Evolutionary conservation across 495 filamentous ascomycete genomes (phyloP), one percentile per base, ranked within the genome.

Genomic region (Neurospora sp.): DNA sequence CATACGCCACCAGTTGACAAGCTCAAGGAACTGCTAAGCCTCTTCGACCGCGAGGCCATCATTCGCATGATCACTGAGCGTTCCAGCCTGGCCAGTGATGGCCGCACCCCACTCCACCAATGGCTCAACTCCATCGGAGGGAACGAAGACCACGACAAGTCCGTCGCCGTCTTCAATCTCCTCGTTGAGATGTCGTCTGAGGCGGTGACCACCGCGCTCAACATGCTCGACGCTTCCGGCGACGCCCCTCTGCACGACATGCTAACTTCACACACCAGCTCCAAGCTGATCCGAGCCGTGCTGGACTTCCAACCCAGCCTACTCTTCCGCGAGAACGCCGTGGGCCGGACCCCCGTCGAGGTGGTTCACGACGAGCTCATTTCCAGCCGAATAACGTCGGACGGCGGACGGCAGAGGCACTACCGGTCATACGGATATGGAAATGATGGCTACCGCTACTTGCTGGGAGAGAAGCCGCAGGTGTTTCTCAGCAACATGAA

Each of bases 341-440:
- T 90, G 0, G 92, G 92, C 12, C 86, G 85, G 12, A 95, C 92
- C 3, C 89, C 91, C 0, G 80, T 85, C 27, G 92, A 95, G 72
- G 84, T 93, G 46, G 88, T 89, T 2, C 84, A 86, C 40, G 88
- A 89, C 71, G 76, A 80, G 3, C 88, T 86, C 81, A 76, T 89
- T 23, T 42, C 79, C 3, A 71, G 73, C 37, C 74, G 46, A 1
- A 54, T 76, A 69, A 49, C 12, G 72, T 60, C 54, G 14, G 54
- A 62, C 6, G 12, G 27, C 6, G 14, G 27, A 37, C 54, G 18
- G 12, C 54, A 35, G 3, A 16, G 54, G 12, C 3, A 16, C 14
- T 9, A 31, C 27, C 27, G 6, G 6, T 12, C 10, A 54, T 62
- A 31, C 27, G 2, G n/a, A 2, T 7, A 27, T 31, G 54, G 23